Evolutionary conservation across 2,329 filamentous ascomycete genomes (phyloP).

Genomic region (Pestalotiopsis sp.): DNA sequence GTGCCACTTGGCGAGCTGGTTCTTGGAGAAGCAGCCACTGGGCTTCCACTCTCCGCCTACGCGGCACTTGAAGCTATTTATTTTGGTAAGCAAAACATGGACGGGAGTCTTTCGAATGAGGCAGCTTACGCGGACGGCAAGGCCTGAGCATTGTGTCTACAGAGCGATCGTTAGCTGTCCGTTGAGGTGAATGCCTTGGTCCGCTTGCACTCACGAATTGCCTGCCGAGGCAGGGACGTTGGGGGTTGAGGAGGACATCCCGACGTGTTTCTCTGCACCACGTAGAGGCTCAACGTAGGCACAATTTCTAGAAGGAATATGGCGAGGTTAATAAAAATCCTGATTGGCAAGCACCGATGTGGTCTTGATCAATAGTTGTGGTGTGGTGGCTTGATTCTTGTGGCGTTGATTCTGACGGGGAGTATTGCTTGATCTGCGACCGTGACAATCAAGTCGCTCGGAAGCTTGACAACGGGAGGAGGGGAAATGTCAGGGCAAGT

Average conservation of each 20-base stretch:
- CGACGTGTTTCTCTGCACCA: not conserved
- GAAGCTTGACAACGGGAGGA: no score
- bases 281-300: not conserved
- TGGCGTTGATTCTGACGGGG: no score
- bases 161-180: not conserved
- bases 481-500: no score
- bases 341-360: not conserved
- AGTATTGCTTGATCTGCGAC: no score
- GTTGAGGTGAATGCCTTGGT: not conserved
- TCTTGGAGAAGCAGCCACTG: slow-evolving; percentile 29
- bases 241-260: not conserved
- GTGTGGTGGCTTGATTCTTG: no score
- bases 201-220: not conserved
- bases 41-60: slow-evolving; percentile 31
- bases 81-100: not conserved
- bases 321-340: not conserved
- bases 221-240: not conserved
- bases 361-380: no score
- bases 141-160: not conserved
- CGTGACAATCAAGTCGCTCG: no score
- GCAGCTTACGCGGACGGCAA: not conserved
- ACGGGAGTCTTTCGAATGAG: not conserved
- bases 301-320: not conserved
- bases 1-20: slow-evolving; percentile 28
- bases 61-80: slow-evolving; percentile 30